Evolutionary conservation across 2,329 filamentous ascomycete species (phyloP).

Genomic region (Purpureocillium lavendulum): DNA sequence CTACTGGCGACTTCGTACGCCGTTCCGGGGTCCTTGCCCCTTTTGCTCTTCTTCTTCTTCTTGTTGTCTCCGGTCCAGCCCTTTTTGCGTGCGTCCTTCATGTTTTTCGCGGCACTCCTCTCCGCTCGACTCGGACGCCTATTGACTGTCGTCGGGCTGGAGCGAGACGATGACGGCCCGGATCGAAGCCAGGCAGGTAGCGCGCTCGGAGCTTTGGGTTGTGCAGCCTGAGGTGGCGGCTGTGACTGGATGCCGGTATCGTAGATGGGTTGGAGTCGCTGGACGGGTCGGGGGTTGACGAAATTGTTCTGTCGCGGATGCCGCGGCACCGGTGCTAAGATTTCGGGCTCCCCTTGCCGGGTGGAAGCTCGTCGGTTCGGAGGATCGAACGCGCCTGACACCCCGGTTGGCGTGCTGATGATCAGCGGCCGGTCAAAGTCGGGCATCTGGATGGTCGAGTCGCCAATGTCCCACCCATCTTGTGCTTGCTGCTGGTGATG

Average conservation of each 20-base stretch:
- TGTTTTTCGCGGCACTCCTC: constrained; percentile 53
- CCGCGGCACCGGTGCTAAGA: constrained; percentile 45
- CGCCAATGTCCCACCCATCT: background rate
- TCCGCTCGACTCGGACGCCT: constrained; percentile 47
- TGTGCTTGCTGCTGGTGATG: background rate
- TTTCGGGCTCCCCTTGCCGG: constrained; percentile 30
- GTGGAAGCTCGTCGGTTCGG: constrained; percentile 25
- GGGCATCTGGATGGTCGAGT: constrained; percentile 7
- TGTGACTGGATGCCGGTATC: constrained; percentile 10
- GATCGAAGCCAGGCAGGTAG: constrained; percentile 26
- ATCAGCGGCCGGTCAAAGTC: constrained; percentile 46
- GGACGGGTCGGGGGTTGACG: constrained; percentile 30
- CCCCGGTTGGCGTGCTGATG: constrained; percentile 50
- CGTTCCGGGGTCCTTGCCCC: background rate
- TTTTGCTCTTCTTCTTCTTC: constrained; percentile 28
- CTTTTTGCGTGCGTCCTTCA: constrained; percentile 49
- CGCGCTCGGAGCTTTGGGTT: constrained; percentile 7
- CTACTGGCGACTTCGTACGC: constrained; percentile 30
- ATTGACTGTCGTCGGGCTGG: constrained; percentile 33
- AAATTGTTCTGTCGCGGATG: constrained; percentile 33
- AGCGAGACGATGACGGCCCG: constrained; percentile 22
- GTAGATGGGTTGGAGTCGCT: constrained; percentile 48
- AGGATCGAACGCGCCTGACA: constrained; percentile 43
- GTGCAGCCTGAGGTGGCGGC: constrained; percentile 2
- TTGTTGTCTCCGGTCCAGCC: constrained; percentile 43